These are phyloP conservation scores for Fusarium sp. DNA, from an alignment of 2,329 filamentous ascomycete species.

Conservation along the genomic window DNA sequence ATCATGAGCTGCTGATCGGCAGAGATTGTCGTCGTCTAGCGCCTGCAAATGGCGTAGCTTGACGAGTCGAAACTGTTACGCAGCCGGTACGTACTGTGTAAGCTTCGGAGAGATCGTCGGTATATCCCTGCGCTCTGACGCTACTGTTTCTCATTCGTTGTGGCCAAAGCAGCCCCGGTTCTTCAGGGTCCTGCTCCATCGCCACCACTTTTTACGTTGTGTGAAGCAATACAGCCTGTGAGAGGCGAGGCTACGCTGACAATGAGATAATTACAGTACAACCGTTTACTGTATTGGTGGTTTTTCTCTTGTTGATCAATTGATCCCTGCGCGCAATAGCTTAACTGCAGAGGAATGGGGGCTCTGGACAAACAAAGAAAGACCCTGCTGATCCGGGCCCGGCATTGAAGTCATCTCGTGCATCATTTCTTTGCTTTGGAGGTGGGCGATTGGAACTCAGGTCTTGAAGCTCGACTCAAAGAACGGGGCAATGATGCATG, in stretches of 20 bases:
- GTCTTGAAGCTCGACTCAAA: slow-evolving; percentile 23
- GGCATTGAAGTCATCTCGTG: slow-evolving; percentile 39
- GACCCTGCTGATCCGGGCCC: slow-evolving; percentile 45
- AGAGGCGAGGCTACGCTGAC: slow-evolving; percentile 27
- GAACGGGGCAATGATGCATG: slow-evolving; percentile 35
- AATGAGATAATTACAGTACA: slow-evolving; percentile 34
- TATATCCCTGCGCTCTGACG: slow-evolving; percentile 23
- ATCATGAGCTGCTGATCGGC: slow-evolving; percentile 37
- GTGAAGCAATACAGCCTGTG: not conserved
- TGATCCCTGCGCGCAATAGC: slow-evolving; percentile 8
- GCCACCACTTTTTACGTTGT: slow-evolving; percentile 15
- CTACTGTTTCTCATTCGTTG: slow-evolving; percentile 24
- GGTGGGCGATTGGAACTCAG: slow-evolving; percentile 21
- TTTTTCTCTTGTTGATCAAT: slow-evolving; percentile 20
- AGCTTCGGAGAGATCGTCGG: slow-evolving; percentile 36
- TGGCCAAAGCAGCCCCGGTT: slow-evolving; percentile 12
- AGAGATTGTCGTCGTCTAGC: slow-evolving; percentile 44
- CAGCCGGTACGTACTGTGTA: slow-evolving; percentile 25
- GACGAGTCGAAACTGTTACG: slow-evolving; percentile 13
- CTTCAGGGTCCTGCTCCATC: slow-evolving; percentile 42
- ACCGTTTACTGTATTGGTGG: slow-evolving; percentile 16
- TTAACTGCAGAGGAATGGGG: slow-evolving; percentile 21
- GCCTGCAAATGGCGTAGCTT: slow-evolving; percentile 44
- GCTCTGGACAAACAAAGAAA: slow-evolving; percentile 27
- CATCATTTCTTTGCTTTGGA: slow-evolving; percentile 21